Conservation (phyloP, 352 stramenopile species). For the Phytophthora idaei region DNA sequence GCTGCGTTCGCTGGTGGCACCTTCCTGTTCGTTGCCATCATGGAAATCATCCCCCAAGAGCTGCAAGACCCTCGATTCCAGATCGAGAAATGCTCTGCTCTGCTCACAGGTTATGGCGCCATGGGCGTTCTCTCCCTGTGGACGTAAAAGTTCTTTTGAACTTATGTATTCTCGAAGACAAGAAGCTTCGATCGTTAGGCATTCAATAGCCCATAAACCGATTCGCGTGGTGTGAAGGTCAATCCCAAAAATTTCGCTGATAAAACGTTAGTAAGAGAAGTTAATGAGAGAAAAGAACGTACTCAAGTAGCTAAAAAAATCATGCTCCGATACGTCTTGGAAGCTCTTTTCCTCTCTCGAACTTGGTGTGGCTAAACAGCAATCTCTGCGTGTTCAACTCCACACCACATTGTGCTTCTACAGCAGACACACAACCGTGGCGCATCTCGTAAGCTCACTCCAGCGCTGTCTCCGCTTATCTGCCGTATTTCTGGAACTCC, state of each 20-base stretch:
- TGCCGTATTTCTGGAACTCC: constrained; percentile 98
- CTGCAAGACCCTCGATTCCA: constrained; percentile 62
- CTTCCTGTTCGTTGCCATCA: constrained; percentile 81
- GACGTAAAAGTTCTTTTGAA: constrained; percentile 45
- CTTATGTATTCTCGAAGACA: constrained; percentile 38
- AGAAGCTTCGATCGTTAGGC: constrained; percentile 25
- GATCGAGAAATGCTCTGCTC: constrained; percentile 53
- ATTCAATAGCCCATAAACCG: constrained; percentile 29
- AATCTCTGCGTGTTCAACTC: constrained; percentile 8
- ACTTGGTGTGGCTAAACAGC: constrained; percentile 1
- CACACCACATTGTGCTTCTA: constrained; percentile 11
- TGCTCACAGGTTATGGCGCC: constrained; percentile 59
- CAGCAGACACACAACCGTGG: constrained; percentile 5
- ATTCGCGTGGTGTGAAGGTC: constrained; percentile 15
- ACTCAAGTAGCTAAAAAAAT: constrained; percentile 25
- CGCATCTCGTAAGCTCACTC: constrained; percentile 12
- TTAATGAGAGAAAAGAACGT: constrained; percentile 33
- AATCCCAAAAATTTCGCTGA: constrained; percentile 25
- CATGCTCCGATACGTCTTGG: neutral
- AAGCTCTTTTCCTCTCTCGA: constrained; percentile 11
- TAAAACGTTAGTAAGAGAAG: constrained; percentile 36
- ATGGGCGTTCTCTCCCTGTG: constrained; percentile 81
- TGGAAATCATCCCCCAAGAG: constrained; percentile 86
- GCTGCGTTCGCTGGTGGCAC: constrained; percentile 79
- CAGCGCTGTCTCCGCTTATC: constrained; percentile 46